Base-by-base conservation (phyloP, 352 stramenopile species). In the Pythium utonaiense region DNA sequence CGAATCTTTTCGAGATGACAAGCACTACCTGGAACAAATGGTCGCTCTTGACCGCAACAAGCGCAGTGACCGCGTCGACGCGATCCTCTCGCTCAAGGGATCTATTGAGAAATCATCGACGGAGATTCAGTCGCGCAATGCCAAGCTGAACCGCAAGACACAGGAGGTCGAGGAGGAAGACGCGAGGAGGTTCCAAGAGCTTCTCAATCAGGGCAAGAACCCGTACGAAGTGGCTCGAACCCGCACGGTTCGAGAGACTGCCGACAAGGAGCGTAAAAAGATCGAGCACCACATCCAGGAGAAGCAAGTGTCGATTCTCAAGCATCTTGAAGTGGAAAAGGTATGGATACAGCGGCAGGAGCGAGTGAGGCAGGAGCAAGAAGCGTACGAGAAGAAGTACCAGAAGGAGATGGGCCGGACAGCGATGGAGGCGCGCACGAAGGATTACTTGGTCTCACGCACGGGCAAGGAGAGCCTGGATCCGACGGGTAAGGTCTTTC, bases 151-250 rank as follows among this genome's bases (percentile, higher is more conserved):
- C 40, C 69, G 68, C 8, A 61, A 65, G 28, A 38, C 57, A 3
- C 41, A 78, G 30, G 64, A 71, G 1, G 57, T 74, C 17, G 64
- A 66, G 0, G 52, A 69, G 3, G 41, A 71, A n/a, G 69, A 88
- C 47, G 70, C 66, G 25, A 48, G 62, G 1, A 59, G 67, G 16
- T 87, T 86, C 44, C 69, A 86, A 27, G 67, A 74, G 48, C 64
- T 91, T 4, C 38, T 94, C 40, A 67, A 72, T 24, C 80, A 90
- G 28, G 84, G 84, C 6, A 75, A 84, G 47, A 94, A 94, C 59
- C 83, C 86, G 19, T 89, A 94, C 59, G 81, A 93, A 44, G 78
- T 89, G 3, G 65, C 78, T 2, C 83, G 86, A 30, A 64, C 59
- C 2, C 68, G 75, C 22, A 65, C 76, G 6, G 78, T 89, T 12